Percentiles rank a stretch among this genome's conserved stretches.
These are phyloP conservation scores for Fusarium sp. DNA, from an alignment of 2,329 filamentous ascomycete genomes.

Conservation along the genomic window DNA sequence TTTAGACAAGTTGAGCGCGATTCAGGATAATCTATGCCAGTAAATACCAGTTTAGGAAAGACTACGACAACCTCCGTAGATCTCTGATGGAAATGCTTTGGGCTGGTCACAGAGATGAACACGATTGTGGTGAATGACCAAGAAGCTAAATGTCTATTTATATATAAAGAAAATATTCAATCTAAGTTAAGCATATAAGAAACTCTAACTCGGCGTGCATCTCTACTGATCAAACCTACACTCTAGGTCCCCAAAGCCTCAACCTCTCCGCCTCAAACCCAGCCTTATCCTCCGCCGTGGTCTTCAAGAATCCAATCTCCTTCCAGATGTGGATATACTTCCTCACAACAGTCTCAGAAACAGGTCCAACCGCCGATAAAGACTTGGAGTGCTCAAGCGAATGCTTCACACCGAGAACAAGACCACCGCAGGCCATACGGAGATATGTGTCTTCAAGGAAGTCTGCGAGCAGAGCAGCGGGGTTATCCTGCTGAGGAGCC, in stretches of 20 bases:
- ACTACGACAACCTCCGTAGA: accelerated
- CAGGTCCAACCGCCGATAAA: slow-evolving; percentile 4
- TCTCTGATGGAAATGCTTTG: accelerated
- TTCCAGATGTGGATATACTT: slow-evolving; percentile 40
- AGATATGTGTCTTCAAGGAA: slow-evolving; percentile 20
- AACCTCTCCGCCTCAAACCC: slow-evolving; percentile 22
- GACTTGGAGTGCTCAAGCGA: slow-evolving; percentile 29
- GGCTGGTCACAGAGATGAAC: too few species aligned
- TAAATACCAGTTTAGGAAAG: accelerated
- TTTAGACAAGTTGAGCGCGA: accelerated
- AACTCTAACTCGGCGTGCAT: not conserved
- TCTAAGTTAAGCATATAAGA: not conserved
- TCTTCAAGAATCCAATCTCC: slow-evolving; percentile 36
- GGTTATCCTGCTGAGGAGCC: slow-evolving; percentile 27
- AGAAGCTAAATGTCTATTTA: not conserved
- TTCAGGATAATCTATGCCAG: accelerated
- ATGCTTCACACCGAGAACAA: slow-evolving; percentile 13
- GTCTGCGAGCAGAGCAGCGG: slow-evolving; percentile 1
- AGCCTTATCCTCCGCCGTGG: slow-evolving; percentile 20
- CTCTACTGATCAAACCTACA: not conserved
- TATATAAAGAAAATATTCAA: not conserved
- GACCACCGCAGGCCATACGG: slow-evolving; percentile 23
- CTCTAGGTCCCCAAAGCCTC: slow-evolving; percentile 17
- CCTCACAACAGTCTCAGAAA: slow-evolving; percentile 18
- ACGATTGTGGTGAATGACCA: not conserved